Evolutionary conservation across 2,329 filamentous ascomycete genomes (phyloP).

Genomic region (Aspergillus sp.): DNA sequence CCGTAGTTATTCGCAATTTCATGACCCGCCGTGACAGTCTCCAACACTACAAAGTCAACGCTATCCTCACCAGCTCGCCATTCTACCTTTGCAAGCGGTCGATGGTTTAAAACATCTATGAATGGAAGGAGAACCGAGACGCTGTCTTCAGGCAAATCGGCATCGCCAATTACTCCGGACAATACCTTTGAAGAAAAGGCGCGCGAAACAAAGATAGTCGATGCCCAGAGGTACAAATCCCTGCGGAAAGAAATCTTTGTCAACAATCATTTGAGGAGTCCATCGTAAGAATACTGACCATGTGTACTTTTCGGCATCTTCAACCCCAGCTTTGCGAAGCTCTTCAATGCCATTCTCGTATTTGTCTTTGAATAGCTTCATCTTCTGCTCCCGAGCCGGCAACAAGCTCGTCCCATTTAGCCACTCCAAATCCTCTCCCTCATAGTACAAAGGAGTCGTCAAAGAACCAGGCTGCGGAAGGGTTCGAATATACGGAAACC

Average conservation of each 20-base stretch:
- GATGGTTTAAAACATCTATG: conserved; percentile 69
- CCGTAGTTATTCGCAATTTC: conserved; percentile 69
- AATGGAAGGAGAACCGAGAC: conserved; percentile 67
- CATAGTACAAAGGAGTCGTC: conserved; percentile 61
- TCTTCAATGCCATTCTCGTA: conserved; percentile 29
- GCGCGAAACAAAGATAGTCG: conserved; percentile 40
- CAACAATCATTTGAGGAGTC: neutral
- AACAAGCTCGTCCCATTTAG: conserved; percentile 34
- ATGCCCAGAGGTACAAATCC: conserved; percentile 44
- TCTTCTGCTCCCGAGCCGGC: conserved; percentile 27
- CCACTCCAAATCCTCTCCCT: conserved; percentile 54
- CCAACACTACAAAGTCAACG: conserved; percentile 39
- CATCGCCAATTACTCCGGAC: conserved; percentile 27
- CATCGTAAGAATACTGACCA: conserved; percentile 25
- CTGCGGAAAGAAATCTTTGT: conserved; percentile 15
- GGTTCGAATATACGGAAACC: conserved; percentile 63
- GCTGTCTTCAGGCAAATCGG: conserved; percentile 48
- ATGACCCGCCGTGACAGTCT: conserved; percentile 47
- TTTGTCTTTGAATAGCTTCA: conserved; percentile 30
- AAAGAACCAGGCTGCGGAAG: conserved; percentile 61
- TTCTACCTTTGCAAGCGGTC: conserved; percentile 53
- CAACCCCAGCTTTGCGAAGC: conserved; percentile 27
- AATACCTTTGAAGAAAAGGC: conserved; percentile 42
- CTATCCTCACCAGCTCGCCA: conserved; percentile 50
- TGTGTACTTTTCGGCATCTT: conserved; percentile 28